These are phyloP conservation scores for Phytopythium aichiense DNA, from an alignment of 352 stramenopile genomes.

Conservation along the genomic window DNA sequence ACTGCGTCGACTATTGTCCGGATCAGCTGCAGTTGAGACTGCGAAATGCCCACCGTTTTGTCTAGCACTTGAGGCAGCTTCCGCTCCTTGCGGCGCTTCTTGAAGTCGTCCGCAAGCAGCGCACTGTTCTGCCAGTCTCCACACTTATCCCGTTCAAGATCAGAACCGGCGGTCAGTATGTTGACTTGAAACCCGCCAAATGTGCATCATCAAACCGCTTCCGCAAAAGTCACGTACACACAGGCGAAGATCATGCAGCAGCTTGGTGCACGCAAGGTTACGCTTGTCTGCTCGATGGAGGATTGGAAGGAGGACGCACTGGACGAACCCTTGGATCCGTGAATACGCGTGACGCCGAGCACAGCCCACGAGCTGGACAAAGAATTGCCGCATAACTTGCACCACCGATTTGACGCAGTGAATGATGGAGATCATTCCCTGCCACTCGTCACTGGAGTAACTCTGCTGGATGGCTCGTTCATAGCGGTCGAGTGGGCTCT, in stretches of 20 bases:
- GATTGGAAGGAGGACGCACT: constrained; percentile 69
- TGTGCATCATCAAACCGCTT: neutral
- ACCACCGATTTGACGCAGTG: constrained; percentile 67
- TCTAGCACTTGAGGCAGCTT: constrained; percentile 32
- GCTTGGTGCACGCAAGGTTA: constrained; percentile 54
- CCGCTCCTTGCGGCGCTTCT: constrained; percentile 45
- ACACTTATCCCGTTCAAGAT: constrained; percentile 23
- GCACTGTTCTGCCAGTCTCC: constrained; percentile 52
- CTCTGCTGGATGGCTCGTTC: constrained; percentile 72
- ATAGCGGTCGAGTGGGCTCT: constrained; percentile 31
- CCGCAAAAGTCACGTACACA: constrained; percentile 27
- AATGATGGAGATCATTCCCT: constrained; percentile 56
- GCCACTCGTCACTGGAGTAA: constrained; percentile 55
- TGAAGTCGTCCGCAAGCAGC: constrained; percentile 35
- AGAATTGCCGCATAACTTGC: constrained; percentile 28
- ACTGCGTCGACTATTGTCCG: constrained; percentile 52
- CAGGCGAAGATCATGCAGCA: constrained; percentile 65
- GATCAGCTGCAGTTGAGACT: constrained; percentile 51
- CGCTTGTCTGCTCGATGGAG: constrained; percentile 86
- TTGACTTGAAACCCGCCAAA: neutral
- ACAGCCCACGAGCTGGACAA: constrained; percentile 29
- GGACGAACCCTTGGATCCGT: constrained; percentile 63
- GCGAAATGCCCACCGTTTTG: constrained; percentile 18
- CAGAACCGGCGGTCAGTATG: neutral
- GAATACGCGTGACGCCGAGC: constrained; percentile 61